phyloP scores from a whole-genome alignment of 371 early-diverging fungal species.

The Apophysomyces variabilis region DNA sequence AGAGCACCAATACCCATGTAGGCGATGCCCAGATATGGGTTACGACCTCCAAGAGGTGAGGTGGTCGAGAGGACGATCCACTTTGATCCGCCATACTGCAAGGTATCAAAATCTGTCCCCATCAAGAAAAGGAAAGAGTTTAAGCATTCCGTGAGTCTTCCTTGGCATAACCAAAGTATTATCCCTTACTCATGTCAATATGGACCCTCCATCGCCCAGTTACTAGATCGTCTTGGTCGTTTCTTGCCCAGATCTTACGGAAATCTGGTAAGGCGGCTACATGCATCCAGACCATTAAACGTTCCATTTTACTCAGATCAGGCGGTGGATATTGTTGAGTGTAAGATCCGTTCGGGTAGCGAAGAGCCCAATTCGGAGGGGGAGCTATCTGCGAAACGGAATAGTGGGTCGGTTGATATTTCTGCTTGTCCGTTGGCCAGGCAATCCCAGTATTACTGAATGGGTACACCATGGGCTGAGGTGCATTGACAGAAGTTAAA shows the following conservation, averaged over 20 bases:
- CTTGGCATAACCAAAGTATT: not conserved
- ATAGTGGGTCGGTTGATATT: constrained; percentile 68
- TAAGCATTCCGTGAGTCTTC: not conserved
- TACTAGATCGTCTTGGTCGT: constrained; percentile 55
- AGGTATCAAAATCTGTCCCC: constrained; percentile 77
- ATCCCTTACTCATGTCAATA: constrained; percentile 67
- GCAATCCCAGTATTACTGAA: constrained; percentile 76
- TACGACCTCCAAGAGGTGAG: constrained; percentile 93
- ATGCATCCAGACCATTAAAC: constrained; percentile 99
- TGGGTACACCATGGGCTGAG: constrained; percentile 37
- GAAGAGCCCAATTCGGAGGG: constrained; percentile 79
- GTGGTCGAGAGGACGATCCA: constrained; percentile 90
- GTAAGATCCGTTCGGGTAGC: constrained; percentile 65
- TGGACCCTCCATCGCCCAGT: constrained; percentile 69
- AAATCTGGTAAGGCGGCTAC: constrained; percentile 96
- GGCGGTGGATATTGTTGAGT: constrained; percentile 67
- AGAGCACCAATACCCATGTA: constrained; percentile 89
- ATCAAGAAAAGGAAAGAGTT: not conserved
- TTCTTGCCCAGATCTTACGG: constrained; percentile 93
- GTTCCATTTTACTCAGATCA: constrained; percentile 73
- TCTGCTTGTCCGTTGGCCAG: constrained; percentile 83
- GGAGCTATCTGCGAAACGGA: constrained; percentile 55
- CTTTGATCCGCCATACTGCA: constrained; percentile 89
- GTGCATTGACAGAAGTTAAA: constrained; percentile 16
- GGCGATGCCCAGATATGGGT: constrained; percentile 92